Base-by-base conservation (phyloP, 2,329 filamentous ascomycete species). In the Penicillium sp. region DNA sequence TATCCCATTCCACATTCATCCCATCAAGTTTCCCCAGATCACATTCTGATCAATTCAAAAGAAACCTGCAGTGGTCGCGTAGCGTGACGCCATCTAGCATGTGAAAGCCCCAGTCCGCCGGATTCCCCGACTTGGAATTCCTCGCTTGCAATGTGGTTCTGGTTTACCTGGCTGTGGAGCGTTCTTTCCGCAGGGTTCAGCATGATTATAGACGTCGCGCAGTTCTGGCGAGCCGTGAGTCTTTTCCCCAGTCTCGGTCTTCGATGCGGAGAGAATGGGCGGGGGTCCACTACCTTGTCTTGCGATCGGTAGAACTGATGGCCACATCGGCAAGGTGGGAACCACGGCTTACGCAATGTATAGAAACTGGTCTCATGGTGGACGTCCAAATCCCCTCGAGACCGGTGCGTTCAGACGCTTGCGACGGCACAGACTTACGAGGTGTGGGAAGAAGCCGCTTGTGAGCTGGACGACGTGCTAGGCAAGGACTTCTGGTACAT, bases 361-460 rank as follows among this genome's bases (percentile, higher is more conserved):
- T 70, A 93, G 89, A 87, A 84, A 76, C 74, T 90, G 46, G 75
- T 82, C 56, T 76, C 76, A 49, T 90, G 88, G 85, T 86, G 85
- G 77, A 81, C 74, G 51, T 80, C 81, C 57, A 87, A 83, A 69
- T 86, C 81, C 45, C 81, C 82, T 2, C 79, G 82, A 45, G 83
- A 87, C 58, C 75, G 85, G 49, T 86, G 89, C 75, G 79, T 87
- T 41, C 80, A 87, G 55, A 76, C 80, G 23, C 76, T 95, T 44
- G 80, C 79, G 48, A 81, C 84, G 53, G 88, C 90, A 16, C 79
- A 84, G 58, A 80, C 81, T 24, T 95, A 87, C 67, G 89, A 94
- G 65, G 87, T 94, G 68, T 96, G 91, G 90, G 87, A 93, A 68
- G 85, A 86, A 59, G 85, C 87, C n/a, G 90, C 91, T 1, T 82